These are phyloP conservation scores for Syncephalis fuscata DNA, from an alignment of 371 early-diverging fungal genomes.

Conservation along the genomic window DNA sequence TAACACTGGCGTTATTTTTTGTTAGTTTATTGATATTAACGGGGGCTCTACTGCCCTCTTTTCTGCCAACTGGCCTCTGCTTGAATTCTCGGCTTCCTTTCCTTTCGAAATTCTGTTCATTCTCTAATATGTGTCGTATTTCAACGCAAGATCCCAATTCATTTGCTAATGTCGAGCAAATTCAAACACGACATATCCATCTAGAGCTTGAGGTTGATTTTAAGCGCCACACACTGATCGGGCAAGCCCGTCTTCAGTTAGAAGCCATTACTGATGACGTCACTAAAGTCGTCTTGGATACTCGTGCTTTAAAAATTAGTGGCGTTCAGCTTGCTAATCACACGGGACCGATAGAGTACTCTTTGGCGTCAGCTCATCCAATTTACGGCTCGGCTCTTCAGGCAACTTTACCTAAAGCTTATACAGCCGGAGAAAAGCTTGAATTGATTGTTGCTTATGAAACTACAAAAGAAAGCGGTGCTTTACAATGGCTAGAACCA, in stretches of 20 bases:
- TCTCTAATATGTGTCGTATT: background rate
- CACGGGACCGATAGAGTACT: slow-evolving; percentile 19
- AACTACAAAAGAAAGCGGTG: slow-evolving; percentile 68
- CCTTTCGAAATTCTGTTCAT: too few relatives aligned
- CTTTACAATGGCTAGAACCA: slow-evolving; percentile 82
- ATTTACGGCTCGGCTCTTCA: slow-evolving; percentile 63
- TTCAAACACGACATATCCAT: slow-evolving; percentile 54
- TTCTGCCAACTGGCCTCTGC: too few relatives aligned
- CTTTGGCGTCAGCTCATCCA: slow-evolving; percentile 31
- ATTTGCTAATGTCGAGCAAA: slow-evolving; percentile 59
- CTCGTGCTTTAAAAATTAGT: slow-evolving; percentile 39
- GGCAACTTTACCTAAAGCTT: slow-evolving; percentile 29
- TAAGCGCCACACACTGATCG: slow-evolving; percentile 39
- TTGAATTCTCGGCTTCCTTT: too few relatives aligned
- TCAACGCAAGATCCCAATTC: slow-evolving; percentile 58
- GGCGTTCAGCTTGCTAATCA: slow-evolving; percentile 21
- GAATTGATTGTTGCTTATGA: slow-evolving; percentile 50
- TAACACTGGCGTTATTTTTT: too few relatives aligned
- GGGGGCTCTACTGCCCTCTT: too few relatives aligned
- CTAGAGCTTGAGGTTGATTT: slow-evolving; percentile 66
- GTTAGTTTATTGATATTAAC: too few relatives aligned
- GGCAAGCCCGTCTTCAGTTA: slow-evolving; percentile 42
- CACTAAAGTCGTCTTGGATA: slow-evolving; percentile 57
- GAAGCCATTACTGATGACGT: slow-evolving; percentile 26
- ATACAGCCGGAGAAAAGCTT: slow-evolving; percentile 21